A percentile compares a stretch with the other conserved stretches of the same genome.
These are phyloP conservation scores for Suillus hirtellus DNA, from an alignment of 768 basidiomycete genomes.

Conservation along the genomic window DNA sequence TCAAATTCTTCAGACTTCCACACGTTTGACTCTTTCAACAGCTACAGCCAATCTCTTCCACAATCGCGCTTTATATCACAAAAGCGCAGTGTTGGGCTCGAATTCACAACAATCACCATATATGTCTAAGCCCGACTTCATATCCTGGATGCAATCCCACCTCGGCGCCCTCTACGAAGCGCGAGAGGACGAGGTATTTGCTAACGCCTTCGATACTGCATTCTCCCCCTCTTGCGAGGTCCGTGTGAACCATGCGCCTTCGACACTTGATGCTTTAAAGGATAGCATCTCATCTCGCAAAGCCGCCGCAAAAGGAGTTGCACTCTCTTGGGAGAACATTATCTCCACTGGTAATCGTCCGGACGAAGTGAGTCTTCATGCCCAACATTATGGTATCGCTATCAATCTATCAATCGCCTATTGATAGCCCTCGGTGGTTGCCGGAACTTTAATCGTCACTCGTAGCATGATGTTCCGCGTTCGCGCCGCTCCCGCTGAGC, in stretches of 20 bases:
- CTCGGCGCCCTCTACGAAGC: constrained; percentile 31
- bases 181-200: constrained; percentile 14
- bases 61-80: constrained; percentile 7
- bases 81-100: background rate
- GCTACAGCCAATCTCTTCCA: constrained; percentile 1
- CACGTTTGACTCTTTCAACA: background rate
- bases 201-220: constrained; percentile 25
- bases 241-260: constrained; percentile 31
- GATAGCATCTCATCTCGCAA: constrained; percentile 27
- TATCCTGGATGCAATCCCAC: constrained; percentile 31
- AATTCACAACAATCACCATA: constrained; percentile 6
- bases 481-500: constrained; percentile 40
- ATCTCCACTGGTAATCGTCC: constrained; percentile 29
- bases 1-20: constrained; percentile 6
- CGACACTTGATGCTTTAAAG: constrained; percentile 27
- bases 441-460: constrained; percentile 41
- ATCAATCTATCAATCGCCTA: background rate
- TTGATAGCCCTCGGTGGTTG: constrained; percentile 34
- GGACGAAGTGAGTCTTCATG: constrained; percentile 21
- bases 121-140: constrained; percentile 9
- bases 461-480: constrained; percentile 42
- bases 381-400: too few relatives aligned
- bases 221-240: constrained; percentile 38
- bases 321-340: constrained; percentile 38
- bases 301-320: constrained; percentile 18